Conservation (phyloP, 352 stramenopile genomes). For the Thalassiosira ordinaria region DNA sequence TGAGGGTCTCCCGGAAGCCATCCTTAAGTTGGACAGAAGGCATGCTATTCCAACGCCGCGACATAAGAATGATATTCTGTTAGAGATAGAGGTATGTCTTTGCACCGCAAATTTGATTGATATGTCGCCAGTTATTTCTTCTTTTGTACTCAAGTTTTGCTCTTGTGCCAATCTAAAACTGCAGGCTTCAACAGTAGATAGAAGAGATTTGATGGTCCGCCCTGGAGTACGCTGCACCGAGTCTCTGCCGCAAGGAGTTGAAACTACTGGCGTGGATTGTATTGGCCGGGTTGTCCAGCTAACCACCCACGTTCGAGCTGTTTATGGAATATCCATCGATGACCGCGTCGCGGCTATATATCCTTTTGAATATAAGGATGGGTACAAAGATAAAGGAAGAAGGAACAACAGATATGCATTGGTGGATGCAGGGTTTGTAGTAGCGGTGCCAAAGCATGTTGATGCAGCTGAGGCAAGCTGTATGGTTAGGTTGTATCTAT, state of each 20-base stretch:
- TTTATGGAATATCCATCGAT: slow-evolving; percentile 50
- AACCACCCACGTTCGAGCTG: slow-evolving; percentile 40
- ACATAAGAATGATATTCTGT: slow-evolving; percentile 58
- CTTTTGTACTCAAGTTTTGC: too few relatives aligned
- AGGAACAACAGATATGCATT: slow-evolving; percentile 35
- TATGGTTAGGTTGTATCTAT: slow-evolving; percentile 49
- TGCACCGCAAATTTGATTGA: not conserved
- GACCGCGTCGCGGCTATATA: slow-evolving; percentile 56
- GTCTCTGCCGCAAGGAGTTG: slow-evolving; percentile 31
- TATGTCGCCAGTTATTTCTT: not conserved
- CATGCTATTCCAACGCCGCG: slow-evolving; percentile 49
- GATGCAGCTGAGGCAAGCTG: slow-evolving; percentile 40
- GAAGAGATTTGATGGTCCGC: slow-evolving; percentile 36
- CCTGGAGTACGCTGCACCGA: slow-evolving; percentile 41
- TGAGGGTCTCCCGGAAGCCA: slow-evolving; percentile 38
- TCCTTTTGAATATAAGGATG: slow-evolving; percentile 54
- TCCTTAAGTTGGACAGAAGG: slow-evolving; percentile 49
- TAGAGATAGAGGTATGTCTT: slow-evolving; percentile 59
- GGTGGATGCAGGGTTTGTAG: slow-evolving; percentile 44
- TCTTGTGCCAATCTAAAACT: not conserved
- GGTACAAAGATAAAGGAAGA: slow-evolving; percentile 8
- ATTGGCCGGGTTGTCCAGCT: slow-evolving; percentile 53
- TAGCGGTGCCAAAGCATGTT: slow-evolving; percentile 47
- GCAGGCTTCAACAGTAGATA: slow-evolving; percentile 51
- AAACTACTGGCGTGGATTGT: slow-evolving; percentile 45